Evolutionary conservation across 164 flowering plant genomes (phyloP).

Genomic region (Vitis cinerea): DNA sequence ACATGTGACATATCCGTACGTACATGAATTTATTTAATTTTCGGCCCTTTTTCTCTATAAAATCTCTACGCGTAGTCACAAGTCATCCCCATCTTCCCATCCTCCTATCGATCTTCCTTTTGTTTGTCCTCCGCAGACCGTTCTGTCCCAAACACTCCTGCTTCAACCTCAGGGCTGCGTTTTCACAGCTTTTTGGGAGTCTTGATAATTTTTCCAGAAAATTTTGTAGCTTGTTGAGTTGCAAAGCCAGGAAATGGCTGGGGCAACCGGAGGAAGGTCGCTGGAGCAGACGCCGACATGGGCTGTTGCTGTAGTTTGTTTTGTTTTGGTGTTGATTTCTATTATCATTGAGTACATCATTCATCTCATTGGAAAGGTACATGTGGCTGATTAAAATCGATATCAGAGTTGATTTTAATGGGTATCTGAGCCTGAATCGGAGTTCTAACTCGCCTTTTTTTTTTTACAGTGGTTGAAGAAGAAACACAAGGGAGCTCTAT

Average conservation of each 20-base stretch:
- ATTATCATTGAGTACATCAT: constrained; percentile 60
- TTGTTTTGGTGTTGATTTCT: constrained; percentile 52
- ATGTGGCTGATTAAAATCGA: too few species aligned
- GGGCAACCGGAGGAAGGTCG: constrained; percentile 35
- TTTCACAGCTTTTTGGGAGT: too few species aligned
- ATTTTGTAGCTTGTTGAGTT: background rate
- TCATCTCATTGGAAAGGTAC: constrained; percentile 63
- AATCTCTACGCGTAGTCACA: too few species aligned
- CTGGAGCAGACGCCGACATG: constrained; percentile 78
- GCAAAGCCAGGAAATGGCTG: constrained; percentile 27
- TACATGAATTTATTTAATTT: too few species aligned
- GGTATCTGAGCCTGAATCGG: background rate
- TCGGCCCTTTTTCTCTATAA: too few species aligned
- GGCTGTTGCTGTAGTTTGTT: constrained; percentile 80
- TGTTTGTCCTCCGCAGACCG: too few species aligned
- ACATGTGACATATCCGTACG: too few species aligned
- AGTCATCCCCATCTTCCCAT: too few species aligned
- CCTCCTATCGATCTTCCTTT: too few species aligned
- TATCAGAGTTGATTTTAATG: background rate
- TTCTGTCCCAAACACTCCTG: too few species aligned
- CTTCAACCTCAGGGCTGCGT: too few species aligned
- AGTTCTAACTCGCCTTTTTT: background rate
- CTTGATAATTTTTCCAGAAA: too few species aligned
- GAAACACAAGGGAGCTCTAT: constrained; percentile 50
- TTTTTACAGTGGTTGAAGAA: constrained; percentile 53